phyloP scores from a whole-genome alignment of 1,139 yeast genomes.

The Citeromyces hawaiiensis region DNA sequence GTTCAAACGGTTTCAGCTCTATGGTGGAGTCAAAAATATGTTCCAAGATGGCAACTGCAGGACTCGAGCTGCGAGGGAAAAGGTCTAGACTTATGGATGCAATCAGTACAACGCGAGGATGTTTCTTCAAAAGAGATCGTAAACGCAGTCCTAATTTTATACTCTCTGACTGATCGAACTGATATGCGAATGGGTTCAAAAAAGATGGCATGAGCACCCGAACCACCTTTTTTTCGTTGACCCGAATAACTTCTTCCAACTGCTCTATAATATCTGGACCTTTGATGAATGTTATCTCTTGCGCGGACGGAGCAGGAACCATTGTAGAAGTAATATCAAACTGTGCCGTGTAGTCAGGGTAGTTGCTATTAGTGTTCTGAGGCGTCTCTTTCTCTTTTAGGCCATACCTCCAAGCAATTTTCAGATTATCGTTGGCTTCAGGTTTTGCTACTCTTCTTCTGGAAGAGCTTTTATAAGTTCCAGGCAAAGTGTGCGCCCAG shows the following conservation, averaged over 20 bases:
- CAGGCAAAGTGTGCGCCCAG: conserved; percentile 74
- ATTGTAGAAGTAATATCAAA: conserved; percentile 66
- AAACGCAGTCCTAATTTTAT: conserved; percentile 54
- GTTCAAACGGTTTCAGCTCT: conserved; percentile 74
- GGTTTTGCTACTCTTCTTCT: conserved; percentile 60
- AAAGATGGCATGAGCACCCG: conserved; percentile 66
- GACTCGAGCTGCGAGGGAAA: conserved; percentile 36
- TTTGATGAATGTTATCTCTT: conserved; percentile 48
- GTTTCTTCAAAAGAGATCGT: conserved; percentile 36
- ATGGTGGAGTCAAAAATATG: conserved; percentile 54
- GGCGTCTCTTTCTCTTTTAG: conserved; percentile 22
- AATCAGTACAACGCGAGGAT: conserved; percentile 34
- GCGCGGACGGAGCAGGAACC: conserved; percentile 49
- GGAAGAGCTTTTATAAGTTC: conserved; percentile 57
- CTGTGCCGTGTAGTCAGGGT: conserved; percentile 49
- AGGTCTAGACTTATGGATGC: conserved; percentile 55
- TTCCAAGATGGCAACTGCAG: conserved; percentile 42
- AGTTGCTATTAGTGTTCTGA: conserved; percentile 16
- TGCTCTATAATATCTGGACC: conserved; percentile 22
- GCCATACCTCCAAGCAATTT: conserved; percentile 85
- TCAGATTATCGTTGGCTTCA: conserved; percentile 40
- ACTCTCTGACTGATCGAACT: conserved; percentile 32
- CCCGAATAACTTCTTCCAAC: conserved; percentile 26
- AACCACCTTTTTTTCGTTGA: conserved; percentile 30
- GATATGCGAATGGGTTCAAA: conserved; percentile 66